Percentiles rank a stretch among this genome's conserved stretches.
phyloP scores from a whole-genome alignment of 106 monocot genomes.

The Apostasia ramifera region DNA sequence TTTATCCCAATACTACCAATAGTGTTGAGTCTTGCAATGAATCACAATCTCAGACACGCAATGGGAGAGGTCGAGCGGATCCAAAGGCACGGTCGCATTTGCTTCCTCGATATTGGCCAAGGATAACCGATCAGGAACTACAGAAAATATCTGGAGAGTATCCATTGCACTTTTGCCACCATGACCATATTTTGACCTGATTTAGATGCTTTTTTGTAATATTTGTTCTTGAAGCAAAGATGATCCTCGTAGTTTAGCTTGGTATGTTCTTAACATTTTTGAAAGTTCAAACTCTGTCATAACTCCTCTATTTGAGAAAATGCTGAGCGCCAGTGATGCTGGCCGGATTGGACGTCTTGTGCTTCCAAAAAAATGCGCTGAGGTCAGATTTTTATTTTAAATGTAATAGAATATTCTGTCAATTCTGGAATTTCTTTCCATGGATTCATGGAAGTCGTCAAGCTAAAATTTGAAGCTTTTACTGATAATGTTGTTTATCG shows the following conservation, averaged over 20 bases:
- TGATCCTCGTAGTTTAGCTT: constrained; percentile 10
- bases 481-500: neutral
- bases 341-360: constrained; percentile 95
- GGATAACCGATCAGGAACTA: constrained; percentile 77
- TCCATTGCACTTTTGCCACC: constrained; percentile 25
- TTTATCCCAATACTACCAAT: constrained; percentile 16
- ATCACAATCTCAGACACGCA: constrained; percentile 37
- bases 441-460: neutral
- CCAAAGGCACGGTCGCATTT: constrained; percentile 36
- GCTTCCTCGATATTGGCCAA: constrained; percentile 81
- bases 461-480: neutral
- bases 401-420: neutral
- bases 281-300: constrained; percentile 78
- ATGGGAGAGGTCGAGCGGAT: constrained; percentile 53
- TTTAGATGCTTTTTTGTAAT: neutral
- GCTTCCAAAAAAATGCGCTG: constrained; percentile 96
- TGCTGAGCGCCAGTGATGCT: constrained; percentile 98
- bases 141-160: constrained; percentile 90
- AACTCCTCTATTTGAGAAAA: constrained; percentile 95
- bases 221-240: neutral
- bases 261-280: constrained; percentile 41
- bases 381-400: constrained; percentile 31
- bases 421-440: no score
- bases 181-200: neutral
- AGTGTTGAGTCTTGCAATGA: constrained; percentile 13